Conservation (phyloP, 805 yeast species). For the Jamesozyma spencerorum region DNA sequence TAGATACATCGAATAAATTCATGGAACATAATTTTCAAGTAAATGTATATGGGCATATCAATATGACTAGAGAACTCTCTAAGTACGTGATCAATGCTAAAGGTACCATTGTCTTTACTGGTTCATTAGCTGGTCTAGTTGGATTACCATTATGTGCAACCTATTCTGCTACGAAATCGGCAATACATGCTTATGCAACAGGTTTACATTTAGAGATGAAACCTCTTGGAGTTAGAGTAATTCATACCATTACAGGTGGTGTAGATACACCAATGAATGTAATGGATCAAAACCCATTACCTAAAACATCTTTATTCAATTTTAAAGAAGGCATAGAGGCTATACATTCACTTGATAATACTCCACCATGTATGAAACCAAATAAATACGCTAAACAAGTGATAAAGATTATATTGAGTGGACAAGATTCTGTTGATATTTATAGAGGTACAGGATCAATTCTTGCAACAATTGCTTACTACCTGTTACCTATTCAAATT, state of each 20-base stretch:
- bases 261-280: neutral
- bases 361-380: constrained; percentile 10
- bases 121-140: neutral
- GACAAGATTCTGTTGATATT: neutral
- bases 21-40: neutral
- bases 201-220: neutral
- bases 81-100: neutral
- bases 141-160: neutral
- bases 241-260: neutral
- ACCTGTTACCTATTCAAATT: no score
- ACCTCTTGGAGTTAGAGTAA: neutral
- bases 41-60: neutral
- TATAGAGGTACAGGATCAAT: neutral
- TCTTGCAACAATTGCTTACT: no score
- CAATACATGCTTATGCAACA: neutral
- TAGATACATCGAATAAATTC: neutral
- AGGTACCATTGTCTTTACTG: neutral
- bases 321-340: neutral
- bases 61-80: neutral
- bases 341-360: constrained; percentile 30
- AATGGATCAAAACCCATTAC: neutral
- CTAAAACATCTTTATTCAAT: neutral
- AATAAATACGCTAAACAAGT: neutral
- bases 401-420: neutral
- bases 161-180: neutral